Evolutionary conservation across 495 filamentous ascomycete species (phyloP).

Genomic region (Xylaria nigripes): DNA sequence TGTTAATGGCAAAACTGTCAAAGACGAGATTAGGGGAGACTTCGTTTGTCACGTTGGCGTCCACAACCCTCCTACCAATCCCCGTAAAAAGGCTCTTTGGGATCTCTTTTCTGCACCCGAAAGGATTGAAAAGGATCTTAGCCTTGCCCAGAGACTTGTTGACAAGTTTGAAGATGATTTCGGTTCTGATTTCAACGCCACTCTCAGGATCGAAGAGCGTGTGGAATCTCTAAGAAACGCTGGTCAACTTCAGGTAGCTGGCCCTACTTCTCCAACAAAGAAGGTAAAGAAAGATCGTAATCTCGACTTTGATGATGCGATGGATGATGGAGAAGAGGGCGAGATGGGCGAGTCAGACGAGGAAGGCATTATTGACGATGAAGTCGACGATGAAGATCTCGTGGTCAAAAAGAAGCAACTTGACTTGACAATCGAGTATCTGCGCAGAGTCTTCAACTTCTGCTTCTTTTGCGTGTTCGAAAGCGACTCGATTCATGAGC

Average conservation of each 20-base stretch:
- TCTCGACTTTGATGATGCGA: slow-evolving; percentile 57
- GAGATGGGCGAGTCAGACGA: slow-evolving; percentile 59
- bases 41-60: slow-evolving; percentile 97
- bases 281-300: slow-evolving; percentile 50
- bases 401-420: slow-evolving; percentile 91
- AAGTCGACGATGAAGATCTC: slow-evolving; percentile 82
- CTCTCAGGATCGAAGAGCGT: slow-evolving; percentile 69
- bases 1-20: slow-evolving; percentile 92
- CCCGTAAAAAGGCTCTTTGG: slow-evolving; percentile 94
- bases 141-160: slow-evolving; percentile 66
- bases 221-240: slow-evolving; percentile 69
- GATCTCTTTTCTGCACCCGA: slow-evolving; percentile 89
- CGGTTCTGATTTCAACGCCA: slow-evolving; percentile 61
- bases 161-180: slow-evolving; percentile 75
- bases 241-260: slow-evolving; percentile 64
- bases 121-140: slow-evolving; percentile 75
- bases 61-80: slow-evolving; percentile 76
- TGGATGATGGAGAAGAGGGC: slow-evolving; percentile 64
- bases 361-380: slow-evolving; percentile 72
- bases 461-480: slow-evolving; percentile 99
- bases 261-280: slow-evolving; percentile 49
- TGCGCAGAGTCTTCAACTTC: slow-evolving; percentile 93
- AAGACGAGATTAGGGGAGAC: slow-evolving; percentile 84
- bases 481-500: slow-evolving; percentile 91
- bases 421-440: slow-evolving; percentile 91